Percentiles rank a stretch among this genome's conserved stretches.
These are phyloP conservation scores for Lupinus albus DNA, from an alignment of 306 rosid species.

Conservation along the genomic window DNA sequence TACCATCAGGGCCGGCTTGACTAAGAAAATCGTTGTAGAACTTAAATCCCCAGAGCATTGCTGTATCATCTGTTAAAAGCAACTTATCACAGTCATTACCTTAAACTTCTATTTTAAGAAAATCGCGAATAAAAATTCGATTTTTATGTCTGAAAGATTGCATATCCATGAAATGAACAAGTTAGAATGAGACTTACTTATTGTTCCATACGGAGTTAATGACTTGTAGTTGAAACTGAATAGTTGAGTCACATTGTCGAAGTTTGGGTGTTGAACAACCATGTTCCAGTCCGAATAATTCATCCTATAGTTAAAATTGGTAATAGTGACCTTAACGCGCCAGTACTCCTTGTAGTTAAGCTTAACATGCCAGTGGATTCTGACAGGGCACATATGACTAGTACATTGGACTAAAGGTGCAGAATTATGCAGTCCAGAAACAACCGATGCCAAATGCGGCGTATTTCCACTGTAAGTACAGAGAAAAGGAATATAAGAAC, in stretches of 20 bases:
- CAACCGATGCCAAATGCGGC: slow-evolving; percentile 73
- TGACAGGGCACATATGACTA: slow-evolving; percentile 82
- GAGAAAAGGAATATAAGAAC: slow-evolving; percentile 29
- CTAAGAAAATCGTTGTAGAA: slow-evolving; percentile 84
- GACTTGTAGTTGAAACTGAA: slow-evolving; percentile 84
- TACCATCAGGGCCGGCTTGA: slow-evolving; percentile 78
- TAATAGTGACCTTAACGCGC: slow-evolving; percentile 80
- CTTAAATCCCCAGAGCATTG: slow-evolving; percentile 84
- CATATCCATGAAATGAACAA: not conserved
- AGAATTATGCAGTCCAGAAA: slow-evolving; percentile 49
- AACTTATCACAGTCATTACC: slow-evolving; percentile 23
- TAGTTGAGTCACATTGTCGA: slow-evolving; percentile 71
- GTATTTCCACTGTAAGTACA: slow-evolving; percentile 53
- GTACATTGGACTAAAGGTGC: slow-evolving; percentile 84
- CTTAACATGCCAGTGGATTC: slow-evolving; percentile 92
- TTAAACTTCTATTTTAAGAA: not conserved
- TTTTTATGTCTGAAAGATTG: too few species aligned
- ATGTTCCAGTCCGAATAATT: slow-evolving; percentile 86
- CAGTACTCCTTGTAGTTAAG: slow-evolving; percentile 80
- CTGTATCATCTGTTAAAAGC: slow-evolving; percentile 80
- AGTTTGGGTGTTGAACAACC: slow-evolving; percentile 87
- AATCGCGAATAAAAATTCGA: not conserved
- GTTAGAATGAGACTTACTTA: slow-evolving; percentile 58
- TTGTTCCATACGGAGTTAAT: slow-evolving; percentile 65
- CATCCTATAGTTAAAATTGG: slow-evolving; percentile 81